Percentiles rank a stretch among this genome's conserved stretches.
Conservation (phyloP, 2,329 filamentous ascomycete species). For the Colletotrichum incanum region DNA sequence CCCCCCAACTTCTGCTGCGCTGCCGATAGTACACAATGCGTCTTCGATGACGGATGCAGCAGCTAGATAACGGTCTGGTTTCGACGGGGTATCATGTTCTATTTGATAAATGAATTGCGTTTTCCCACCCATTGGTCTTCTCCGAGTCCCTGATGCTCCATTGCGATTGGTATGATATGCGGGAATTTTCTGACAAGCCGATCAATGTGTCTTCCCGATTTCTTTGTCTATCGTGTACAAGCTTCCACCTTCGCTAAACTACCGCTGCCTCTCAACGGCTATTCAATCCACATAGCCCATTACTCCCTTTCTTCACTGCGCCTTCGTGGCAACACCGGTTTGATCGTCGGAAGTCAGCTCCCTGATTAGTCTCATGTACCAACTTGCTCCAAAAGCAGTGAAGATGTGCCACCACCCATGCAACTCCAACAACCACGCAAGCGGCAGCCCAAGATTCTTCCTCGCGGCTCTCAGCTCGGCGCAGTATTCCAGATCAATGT, state of each 20-base stretch:
- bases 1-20: conserved; percentile 24
- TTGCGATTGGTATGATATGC: too few species aligned
- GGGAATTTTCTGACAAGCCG: background rate
- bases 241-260: background rate
- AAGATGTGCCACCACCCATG: conserved; percentile 78
- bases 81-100: background rate
- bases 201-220: background rate
- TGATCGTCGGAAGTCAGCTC: conserved; percentile 27
- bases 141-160: too few species aligned
- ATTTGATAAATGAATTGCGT: background rate
- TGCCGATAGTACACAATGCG: conserved; percentile 9
- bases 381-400: conserved; percentile 68
- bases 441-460: conserved; percentile 65
- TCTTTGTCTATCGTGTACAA: background rate
- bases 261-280: background rate
- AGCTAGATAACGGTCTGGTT: background rate
- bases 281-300: too few species aligned
- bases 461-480: conserved; percentile 62
- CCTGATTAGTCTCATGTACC: conserved; percentile 54
- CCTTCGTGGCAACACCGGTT: conserved; percentile 11
- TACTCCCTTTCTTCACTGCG: background rate
- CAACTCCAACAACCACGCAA: conserved; percentile 70
- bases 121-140: background rate
- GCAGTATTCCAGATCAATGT: conserved; percentile 70
- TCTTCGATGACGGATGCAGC: conserved; percentile 5